Evolutionary conservation across 257 asterid species (phyloP).

Genomic region (Capsicum baccatum): DNA sequence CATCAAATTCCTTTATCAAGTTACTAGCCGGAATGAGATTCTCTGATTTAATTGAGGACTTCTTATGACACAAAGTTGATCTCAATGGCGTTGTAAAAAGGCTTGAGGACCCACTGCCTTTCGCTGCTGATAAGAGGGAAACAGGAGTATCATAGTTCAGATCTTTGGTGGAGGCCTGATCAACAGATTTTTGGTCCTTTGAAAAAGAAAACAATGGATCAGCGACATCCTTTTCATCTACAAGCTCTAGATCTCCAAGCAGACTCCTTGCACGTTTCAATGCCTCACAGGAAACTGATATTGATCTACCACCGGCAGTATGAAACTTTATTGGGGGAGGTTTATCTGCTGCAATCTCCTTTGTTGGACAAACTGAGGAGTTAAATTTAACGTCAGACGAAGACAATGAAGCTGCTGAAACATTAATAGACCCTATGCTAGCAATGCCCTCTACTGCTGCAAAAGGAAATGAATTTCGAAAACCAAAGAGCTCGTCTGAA

Average conservation of each 20-base stretch:
- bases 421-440: constrained; percentile 42
- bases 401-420: constrained; percentile 36
- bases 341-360: constrained; percentile 43
- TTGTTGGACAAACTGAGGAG: constrained; percentile 40
- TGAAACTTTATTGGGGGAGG: constrained; percentile 82
- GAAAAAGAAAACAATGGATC: constrained; percentile 47
- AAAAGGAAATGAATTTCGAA: constrained; percentile 38
- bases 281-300: constrained; percentile 88
- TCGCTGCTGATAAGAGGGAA: constrained; percentile 41
- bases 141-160: constrained; percentile 54
- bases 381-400: constrained; percentile 43
- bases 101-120: constrained; percentile 42
- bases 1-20: constrained; percentile 83
- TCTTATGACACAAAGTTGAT: constrained; percentile 53
- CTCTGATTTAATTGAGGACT: constrained; percentile 44
- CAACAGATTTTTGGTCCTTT: constrained; percentile 40
- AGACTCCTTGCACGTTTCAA: constrained; percentile 82
- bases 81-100: constrained; percentile 69
- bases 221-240: constrained; percentile 48
- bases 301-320: constrained; percentile 96
- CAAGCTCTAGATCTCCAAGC: constrained; percentile 73
- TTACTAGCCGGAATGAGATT: constrained; percentile 63
- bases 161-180: constrained; percentile 43
- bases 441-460: constrained; percentile 33
- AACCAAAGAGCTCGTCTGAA: constrained; percentile 39